Evolutionary conservation across 1,139 yeast genomes (phyloP), one percentile per base, ranked within the genome.

Genomic region (Candida albicans): DNA sequence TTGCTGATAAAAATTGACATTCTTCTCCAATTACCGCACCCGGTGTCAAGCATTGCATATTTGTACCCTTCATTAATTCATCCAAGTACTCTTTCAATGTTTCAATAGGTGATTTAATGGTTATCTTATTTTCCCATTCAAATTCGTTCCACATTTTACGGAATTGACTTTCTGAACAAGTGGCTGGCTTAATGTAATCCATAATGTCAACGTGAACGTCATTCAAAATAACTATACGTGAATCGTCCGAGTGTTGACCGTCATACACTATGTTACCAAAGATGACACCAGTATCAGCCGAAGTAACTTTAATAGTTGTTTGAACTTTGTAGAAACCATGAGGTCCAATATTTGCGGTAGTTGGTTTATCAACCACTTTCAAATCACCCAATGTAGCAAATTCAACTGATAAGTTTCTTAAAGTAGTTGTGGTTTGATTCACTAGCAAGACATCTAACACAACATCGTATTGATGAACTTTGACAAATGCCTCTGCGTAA

Each of bases 61-160:
- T 91, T 9, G 99, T 93, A 40, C 90, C 93, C 50, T 76, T 74
- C 70, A 89, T 74, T 58, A 95, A 72, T 57, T 80, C 84, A 47
- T 84, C 86, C 64, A 95, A 75, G 68, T 89, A 95, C 41, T 81
- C 88, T 60, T 84, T 85, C 60, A 95, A 77, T 1, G 91, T 70
- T 35, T 79, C 68, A 57, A 84, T 75, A 45, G 74, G 75, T 2
- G 95, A 83, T 56, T 87, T 84, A 61, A 95, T 87, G 50, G 93
- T 87, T 59, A 95, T 93, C 73, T 95, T 95, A 71, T 95, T 95
- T 68, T 95, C 99, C 99, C 99, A 95, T 70, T 95, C 99, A 63
- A 95, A 95, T 65, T 91, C 98, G 64, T 90, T 88, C 99, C 99
- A 95, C 98, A 91, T 91, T 57, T 84, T 81, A 59, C 99, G 87